Evolutionary conservation across 148 eudicot species (phyloP).

Genomic region (Fagopyrum esculentum): DNA sequence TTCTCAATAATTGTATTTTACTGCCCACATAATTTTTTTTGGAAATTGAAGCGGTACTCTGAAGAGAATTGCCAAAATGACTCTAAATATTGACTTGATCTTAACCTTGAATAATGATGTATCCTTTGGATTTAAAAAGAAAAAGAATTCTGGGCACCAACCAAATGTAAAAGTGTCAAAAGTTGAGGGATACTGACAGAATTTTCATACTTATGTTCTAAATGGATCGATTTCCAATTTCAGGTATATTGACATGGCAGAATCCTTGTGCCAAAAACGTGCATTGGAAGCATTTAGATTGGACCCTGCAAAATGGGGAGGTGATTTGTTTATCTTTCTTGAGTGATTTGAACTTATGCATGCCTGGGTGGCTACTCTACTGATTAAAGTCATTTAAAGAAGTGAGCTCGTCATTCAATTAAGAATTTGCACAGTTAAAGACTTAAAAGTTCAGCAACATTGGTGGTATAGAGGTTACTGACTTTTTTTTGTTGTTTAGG

Average conservation of each 20-base stretch:
- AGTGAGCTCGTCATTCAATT: neutral
- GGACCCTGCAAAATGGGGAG: constrained; percentile 99
- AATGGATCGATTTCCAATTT: constrained; percentile 3
- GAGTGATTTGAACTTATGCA: neutral
- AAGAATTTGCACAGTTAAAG: neutral
- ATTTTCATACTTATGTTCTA: neutral
- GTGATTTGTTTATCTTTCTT: constrained; percentile 22
- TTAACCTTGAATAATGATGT: too few relatives aligned
- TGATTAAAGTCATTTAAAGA: neutral
- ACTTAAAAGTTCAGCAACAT: neutral
- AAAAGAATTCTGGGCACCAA: neutral
- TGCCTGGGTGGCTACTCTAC: neutral
- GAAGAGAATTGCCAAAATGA: neutral
- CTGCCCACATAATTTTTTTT: neutral
- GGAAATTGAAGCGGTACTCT: neutral
- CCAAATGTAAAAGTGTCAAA: neutral
- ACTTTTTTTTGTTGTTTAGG: neutral
- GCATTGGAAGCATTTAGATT: constrained; percentile 94
- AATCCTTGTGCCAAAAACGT: constrained; percentile 90
- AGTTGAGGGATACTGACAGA: neutral
- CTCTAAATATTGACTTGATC: neutral
- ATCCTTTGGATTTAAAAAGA: too few relatives aligned
- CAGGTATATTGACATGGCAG: constrained; percentile 98
- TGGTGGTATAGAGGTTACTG: neutral
- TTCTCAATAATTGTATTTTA: neutral